Base-by-base conservation (phyloP, 805 yeast genomes). In the Blastobotrys terrestris region DNA sequence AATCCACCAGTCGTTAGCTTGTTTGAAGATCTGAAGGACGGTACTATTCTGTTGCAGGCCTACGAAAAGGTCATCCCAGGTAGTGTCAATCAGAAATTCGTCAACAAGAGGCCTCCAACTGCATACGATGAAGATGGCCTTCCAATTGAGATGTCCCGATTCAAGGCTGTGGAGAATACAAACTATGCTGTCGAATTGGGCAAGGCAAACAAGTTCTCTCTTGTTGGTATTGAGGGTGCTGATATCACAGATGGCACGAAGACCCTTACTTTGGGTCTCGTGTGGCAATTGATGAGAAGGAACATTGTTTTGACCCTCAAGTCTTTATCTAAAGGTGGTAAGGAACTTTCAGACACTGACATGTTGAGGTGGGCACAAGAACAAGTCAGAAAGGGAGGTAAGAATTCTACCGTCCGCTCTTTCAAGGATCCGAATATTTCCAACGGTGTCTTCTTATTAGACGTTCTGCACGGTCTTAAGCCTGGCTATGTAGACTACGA, bases 221-320 rank as follows among this genome's bases (percentile, higher is more conserved):
- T 94, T 53, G 99, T 94, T 49, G 99, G 99, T 59, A 94, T 94
- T 58, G 98, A 94, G 68, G 99, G 99, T 50, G 88, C 97, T 2
- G 99, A 94, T 72, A 92, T 94, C 60, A 84, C 87, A 41, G 99
- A 94, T 69, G 98, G 97, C 59, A 85, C 84, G 67, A 87, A 86
- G 66, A 77, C 92, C 49, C 77, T 94, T 62, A 89, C 96, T 0
- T 78, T 94, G 61, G 99, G 94, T 13, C 78, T 94, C 52, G 97
- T 92, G 40, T 94, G 99, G 99, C 99, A 94, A 76, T 78, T 94
- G 65, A 94, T 94, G 99, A 83, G 99, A 69, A 81, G 96, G 69
- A 94, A 94, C 71, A 95, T 94, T 63, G 84, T 84, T 56, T 79
- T 83, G 60, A 94, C 99, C 1, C 78, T 94, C 65, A 77, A 85